Conservation (phyloP, 805 yeast genomes). For the Candida insectorum region DNA sequence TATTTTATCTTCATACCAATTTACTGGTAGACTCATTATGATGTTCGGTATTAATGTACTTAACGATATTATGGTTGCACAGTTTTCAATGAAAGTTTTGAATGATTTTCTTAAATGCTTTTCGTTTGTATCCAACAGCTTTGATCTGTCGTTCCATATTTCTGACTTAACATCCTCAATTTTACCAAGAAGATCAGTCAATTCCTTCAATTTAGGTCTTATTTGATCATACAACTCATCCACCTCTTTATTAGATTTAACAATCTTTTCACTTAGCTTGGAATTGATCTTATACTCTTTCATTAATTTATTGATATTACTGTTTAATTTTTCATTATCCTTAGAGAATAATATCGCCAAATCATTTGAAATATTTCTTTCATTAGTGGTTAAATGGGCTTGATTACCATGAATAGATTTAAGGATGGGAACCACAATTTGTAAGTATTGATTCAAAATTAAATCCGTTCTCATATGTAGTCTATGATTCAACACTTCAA, state of each 20-base stretch:
- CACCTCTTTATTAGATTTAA: constrained; percentile 5
- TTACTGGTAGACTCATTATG: constrained; percentile 29
- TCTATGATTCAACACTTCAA: constrained; percentile 8
- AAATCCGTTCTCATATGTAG: constrained; percentile 20
- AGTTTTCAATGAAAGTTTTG: constrained; percentile 8
- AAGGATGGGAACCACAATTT: constrained; percentile 28
- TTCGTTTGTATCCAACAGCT: neutral
- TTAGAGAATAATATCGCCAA: constrained; percentile 9
- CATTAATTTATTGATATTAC: constrained; percentile 15
- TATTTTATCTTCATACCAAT: constrained; percentile 33
- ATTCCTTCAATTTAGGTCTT: constrained; percentile 16
- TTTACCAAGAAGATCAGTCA: constrained; percentile 13
- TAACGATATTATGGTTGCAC: constrained; percentile 3
- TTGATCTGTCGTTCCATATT: neutral
- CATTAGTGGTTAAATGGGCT: constrained; percentile 24
- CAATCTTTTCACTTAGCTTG: constrained; percentile 3
- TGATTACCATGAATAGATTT: constrained; percentile 30
- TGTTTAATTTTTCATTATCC: constrained; percentile 5
- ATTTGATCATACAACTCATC: constrained; percentile 9
- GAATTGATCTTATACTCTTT: constrained; percentile 7
- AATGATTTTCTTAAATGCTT: constrained; percentile 3
- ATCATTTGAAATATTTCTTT: constrained; percentile 13
- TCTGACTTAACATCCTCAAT: constrained; percentile 4
- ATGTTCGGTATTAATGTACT: constrained; percentile 28
- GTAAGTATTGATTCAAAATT: constrained; percentile 23